phyloP scores from a whole-genome alignment of 2,329 filamentous ascomycete genomes.

The Corniculantispora saksenae region DNA sequence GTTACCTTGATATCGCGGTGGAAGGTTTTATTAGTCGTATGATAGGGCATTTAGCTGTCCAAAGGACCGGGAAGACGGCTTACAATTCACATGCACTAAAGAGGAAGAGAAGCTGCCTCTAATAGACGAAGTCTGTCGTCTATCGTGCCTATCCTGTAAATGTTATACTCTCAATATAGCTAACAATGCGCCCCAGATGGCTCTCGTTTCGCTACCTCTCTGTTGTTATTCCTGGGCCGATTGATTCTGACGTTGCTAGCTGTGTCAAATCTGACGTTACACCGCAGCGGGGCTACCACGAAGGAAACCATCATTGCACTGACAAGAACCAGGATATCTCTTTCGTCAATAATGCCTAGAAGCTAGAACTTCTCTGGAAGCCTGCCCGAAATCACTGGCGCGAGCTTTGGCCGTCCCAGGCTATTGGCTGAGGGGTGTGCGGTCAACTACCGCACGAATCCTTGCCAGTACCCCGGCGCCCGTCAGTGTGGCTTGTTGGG shows the following conservation, averaged over 20 bases:
- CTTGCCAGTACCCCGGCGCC: neutral
- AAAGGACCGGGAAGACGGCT: no score
- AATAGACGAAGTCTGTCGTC: no score
- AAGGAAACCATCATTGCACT: neutral
- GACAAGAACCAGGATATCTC: neutral
- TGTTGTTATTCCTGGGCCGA: no score
- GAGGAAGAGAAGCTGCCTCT: no score
- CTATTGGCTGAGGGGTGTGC: neutral
- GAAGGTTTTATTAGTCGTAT: neutral
- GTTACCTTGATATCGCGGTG: neutral
- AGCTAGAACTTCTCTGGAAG: constrained; percentile 7
- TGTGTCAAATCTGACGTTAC: neutral
- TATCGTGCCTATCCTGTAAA: no score
- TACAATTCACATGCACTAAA: no score
- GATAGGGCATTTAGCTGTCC: neutral
- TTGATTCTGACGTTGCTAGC: no score
- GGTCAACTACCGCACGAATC: neutral
- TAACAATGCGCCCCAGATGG: no score
- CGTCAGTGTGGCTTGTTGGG: neutral
- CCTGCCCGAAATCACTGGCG: neutral
- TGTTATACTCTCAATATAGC: no score
- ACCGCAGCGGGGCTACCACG: neutral
- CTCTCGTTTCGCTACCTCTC: no score
- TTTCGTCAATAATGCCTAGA: neutral
- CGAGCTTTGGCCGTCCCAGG: neutral